Evolutionary conservation across 1,284 basidiomycete genomes (phyloP).

Genomic region (Boletellus deceptivus): DNA sequence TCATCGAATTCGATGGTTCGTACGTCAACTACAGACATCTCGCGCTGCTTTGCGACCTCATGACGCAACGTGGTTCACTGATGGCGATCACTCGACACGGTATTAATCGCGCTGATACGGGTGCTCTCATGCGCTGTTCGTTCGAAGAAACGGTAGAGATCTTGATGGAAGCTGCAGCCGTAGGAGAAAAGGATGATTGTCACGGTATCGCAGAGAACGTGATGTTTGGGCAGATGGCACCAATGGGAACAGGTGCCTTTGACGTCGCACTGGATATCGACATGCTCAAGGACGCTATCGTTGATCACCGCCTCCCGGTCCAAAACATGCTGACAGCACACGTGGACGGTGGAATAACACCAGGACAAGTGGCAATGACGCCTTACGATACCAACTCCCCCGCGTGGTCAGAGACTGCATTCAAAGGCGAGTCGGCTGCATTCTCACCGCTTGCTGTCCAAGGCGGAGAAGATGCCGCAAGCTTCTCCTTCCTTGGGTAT

Average conservation of each 20-base stretch:
- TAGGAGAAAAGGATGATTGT: constrained; percentile 98
- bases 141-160: constrained; percentile 99
- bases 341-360: constrained; percentile 87
- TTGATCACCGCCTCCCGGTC: constrained; percentile 92
- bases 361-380: constrained; percentile 88
- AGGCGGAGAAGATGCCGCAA: constrained; percentile 78
- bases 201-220: constrained; percentile 98
- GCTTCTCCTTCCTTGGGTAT: constrained; percentile 71
- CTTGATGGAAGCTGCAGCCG: constrained; percentile 96
- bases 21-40: constrained; percentile 99
- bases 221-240: constrained; percentile 98
- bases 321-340: constrained; percentile 81
- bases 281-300: constrained; percentile 98
- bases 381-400: constrained; percentile 93
- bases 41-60: constrained; percentile 93
- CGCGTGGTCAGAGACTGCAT: constrained; percentile 66
- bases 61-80: constrained; percentile 94
- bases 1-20: constrained; percentile 99
- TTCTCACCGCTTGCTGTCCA: constrained; percentile 95
- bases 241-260: constrained; percentile 95
- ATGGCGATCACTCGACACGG: constrained; percentile 99
- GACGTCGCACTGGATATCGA: constrained; percentile 96
- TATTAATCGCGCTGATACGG: constrained; percentile 97
- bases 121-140: constrained; percentile 96
- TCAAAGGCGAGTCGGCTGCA: constrained; percentile 82